Evolutionary conservation across 2,329 filamentous ascomycete genomes (phyloP).

Genomic region (Zymoseptoria crescenta): DNA sequence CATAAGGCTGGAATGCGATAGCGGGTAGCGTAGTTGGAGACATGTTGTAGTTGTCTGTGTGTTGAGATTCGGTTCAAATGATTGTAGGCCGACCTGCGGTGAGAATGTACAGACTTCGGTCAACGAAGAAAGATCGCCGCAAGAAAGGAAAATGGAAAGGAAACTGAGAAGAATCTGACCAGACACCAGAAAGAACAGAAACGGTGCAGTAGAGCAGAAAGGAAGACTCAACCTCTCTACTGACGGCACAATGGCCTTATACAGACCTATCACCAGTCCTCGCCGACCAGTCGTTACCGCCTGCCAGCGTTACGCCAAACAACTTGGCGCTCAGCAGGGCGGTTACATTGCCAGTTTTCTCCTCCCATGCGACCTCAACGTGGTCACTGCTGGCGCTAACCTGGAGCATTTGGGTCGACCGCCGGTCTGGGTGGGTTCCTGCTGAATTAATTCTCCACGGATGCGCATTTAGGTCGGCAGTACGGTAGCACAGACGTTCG

Average conservation of each 20-base stretch:
- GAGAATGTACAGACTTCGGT: slow-evolving; percentile 35
- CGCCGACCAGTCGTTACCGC: slow-evolving; percentile 12
- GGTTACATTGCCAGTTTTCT: slow-evolving; percentile 19
- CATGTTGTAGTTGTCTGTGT: slow-evolving; percentile 32
- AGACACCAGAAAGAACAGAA: slow-evolving; percentile 15
- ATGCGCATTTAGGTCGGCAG: slow-evolving; percentile 2
- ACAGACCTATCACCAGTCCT: slow-evolving; percentile 12
- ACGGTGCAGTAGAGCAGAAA: slow-evolving; percentile 14
- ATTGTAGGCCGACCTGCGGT: slow-evolving; percentile 39
- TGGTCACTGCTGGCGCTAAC: slow-evolving; percentile 27
- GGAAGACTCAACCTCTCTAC: slow-evolving; percentile 13
- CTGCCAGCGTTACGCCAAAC: slow-evolving; percentile 13
- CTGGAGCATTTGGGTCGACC: slow-evolving; percentile 18
- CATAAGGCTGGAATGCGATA: slow-evolving; percentile 47
- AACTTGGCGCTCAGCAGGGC: slow-evolving; percentile 15
- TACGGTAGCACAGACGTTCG: slow-evolving; percentile 7
- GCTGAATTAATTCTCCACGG: slow-evolving; percentile 9
- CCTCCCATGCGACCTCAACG: slow-evolving; percentile 15
- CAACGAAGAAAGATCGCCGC: slow-evolving; percentile 33
- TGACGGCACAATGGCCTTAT: slow-evolving; percentile 19
- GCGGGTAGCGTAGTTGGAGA: slow-evolving; percentile 35
- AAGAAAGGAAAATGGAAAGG: slow-evolving; percentile 17
- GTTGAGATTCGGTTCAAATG: slow-evolving; percentile 4
- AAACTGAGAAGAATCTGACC: slow-evolving; percentile 17
- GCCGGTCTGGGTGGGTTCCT: slow-evolving; percentile 15